These are phyloP conservation scores for Penicillium silybi DNA, from an alignment of 495 filamentous ascomycete species.

Conservation along the genomic window DNA sequence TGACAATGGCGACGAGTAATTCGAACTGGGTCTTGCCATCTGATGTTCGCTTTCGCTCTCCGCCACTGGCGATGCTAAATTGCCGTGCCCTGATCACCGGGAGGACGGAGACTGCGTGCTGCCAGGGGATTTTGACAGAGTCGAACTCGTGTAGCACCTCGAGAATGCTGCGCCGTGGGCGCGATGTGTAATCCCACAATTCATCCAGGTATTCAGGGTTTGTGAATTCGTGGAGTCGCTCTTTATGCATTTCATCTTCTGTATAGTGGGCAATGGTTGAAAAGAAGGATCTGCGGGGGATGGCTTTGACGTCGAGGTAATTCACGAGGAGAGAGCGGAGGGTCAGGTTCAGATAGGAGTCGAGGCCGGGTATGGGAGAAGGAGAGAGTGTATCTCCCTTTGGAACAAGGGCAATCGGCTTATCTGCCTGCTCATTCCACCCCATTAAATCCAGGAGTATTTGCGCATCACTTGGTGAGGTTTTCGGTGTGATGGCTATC, in stretches of 20 bases:
- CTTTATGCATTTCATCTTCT: constrained; percentile 64
- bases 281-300: constrained; percentile 87
- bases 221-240: constrained; percentile 79
- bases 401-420: constrained; percentile 47
- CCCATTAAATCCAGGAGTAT: constrained; percentile 68
- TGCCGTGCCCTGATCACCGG: constrained; percentile 74
- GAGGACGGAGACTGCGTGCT: constrained; percentile 64
- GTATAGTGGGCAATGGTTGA: constrained; percentile 68
- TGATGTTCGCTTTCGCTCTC: constrained; percentile 39
- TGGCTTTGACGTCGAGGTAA: constrained; percentile 81
- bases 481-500: constrained; percentile 79
- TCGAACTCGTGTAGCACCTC: constrained; percentile 91
- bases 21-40: constrained; percentile 55
- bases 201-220: constrained; percentile 77
- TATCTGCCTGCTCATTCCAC: constrained; percentile 71
- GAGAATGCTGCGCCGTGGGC: constrained; percentile 84
- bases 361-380: constrained; percentile 41
- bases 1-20: constrained; percentile 83
- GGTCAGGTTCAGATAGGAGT: constrained; percentile 50
- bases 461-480: constrained; percentile 73
- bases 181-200: constrained; percentile 90
- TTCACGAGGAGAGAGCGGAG: constrained; percentile 72
- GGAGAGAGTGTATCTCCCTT: constrained; percentile 23
- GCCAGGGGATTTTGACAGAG: constrained; percentile 74
- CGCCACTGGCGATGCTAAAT: constrained; percentile 84